These are phyloP conservation scores for Pulicaria dysenterica DNA, from an alignment of 129 eudicot genomes.

Conservation along the genomic window DNA sequence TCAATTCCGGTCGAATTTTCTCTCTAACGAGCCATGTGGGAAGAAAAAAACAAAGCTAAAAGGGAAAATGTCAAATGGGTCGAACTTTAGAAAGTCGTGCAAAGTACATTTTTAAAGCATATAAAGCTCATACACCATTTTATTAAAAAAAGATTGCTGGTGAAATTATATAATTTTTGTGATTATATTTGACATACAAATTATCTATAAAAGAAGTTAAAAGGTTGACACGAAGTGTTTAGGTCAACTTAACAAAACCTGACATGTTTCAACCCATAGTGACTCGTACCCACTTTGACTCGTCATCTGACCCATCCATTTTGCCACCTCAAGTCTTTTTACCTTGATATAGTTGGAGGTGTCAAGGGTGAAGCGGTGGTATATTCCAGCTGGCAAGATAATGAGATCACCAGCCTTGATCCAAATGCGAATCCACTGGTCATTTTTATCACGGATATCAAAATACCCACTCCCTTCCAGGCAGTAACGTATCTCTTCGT, in stretches of 20 bases:
- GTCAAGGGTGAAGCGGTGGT: constrained; percentile 94
- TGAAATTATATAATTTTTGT: neutral
- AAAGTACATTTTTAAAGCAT: neutral
- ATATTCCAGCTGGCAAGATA: constrained; percentile 86
- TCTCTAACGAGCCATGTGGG: neutral
- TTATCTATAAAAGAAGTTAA: neutral
- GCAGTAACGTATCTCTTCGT: constrained; percentile 95
- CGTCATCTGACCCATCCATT: neutral
- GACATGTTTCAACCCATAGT: neutral
- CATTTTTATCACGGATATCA: constrained; percentile 83
- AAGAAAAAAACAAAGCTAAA: neutral
- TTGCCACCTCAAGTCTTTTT: constrained; percentile 15
- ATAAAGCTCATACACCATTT: neutral
- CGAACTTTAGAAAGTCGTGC: neutral
- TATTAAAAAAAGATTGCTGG: neutral
- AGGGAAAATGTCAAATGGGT: neutral
- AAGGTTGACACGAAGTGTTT: neutral
- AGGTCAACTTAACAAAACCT: neutral
- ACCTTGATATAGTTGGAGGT: constrained; percentile 88
- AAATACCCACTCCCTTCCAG: constrained; percentile 93
- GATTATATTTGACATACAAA: neutral
- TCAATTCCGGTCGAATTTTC: neutral
- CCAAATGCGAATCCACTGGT: constrained; percentile 89
- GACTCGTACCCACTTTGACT: neutral
- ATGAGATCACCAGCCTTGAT: constrained; percentile 82